These are phyloP conservation scores for Psilocybe cubensis DNA, from an alignment of 768 basidiomycete genomes.

Conservation along the genomic window DNA sequence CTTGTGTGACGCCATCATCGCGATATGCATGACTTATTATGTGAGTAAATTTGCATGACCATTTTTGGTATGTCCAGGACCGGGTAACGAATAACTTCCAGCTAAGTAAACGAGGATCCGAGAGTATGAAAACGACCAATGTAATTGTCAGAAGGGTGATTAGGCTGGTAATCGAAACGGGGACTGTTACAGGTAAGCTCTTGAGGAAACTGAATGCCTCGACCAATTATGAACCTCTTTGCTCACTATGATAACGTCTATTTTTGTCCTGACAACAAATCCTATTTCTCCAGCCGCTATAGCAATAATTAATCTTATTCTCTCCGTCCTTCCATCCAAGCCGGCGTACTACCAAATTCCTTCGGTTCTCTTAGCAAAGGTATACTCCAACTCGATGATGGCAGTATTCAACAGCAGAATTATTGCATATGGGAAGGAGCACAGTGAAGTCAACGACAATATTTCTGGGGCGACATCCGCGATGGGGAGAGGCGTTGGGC, in stretches of 20 bases:
- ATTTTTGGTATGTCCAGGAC: too few relatives aligned
- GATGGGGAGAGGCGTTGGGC: neutral
- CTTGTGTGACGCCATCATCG: conserved; percentile 1
- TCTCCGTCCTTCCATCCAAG: neutral
- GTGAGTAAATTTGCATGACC: neutral
- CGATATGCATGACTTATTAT: conserved; percentile 3
- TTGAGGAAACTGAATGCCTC: neutral
- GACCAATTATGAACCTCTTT: neutral
- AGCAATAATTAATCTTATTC: conserved; percentile 8
- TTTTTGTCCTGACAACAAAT: too few relatives aligned
- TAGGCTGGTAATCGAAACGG: conserved; percentile 8
- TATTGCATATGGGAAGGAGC: neutral
- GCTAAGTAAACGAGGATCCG: neutral
- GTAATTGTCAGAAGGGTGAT: neutral
- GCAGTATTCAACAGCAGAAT: conserved; percentile 11
- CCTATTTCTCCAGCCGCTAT: conserved; percentile 9
- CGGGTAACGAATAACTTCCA: too few relatives aligned
- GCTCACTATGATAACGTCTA: too few relatives aligned
- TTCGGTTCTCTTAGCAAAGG: conserved; percentile 4
- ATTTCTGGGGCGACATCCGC: neutral
- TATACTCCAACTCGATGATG: conserved; percentile 14
- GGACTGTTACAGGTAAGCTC: conserved; percentile 1
- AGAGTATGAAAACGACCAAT: conserved; percentile 2
- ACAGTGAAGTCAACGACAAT: neutral
- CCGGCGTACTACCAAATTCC: conserved; percentile 7